Base-by-base conservation (phyloP, 1,139 yeast species). In the Kluyveromyces sp. region DNA sequence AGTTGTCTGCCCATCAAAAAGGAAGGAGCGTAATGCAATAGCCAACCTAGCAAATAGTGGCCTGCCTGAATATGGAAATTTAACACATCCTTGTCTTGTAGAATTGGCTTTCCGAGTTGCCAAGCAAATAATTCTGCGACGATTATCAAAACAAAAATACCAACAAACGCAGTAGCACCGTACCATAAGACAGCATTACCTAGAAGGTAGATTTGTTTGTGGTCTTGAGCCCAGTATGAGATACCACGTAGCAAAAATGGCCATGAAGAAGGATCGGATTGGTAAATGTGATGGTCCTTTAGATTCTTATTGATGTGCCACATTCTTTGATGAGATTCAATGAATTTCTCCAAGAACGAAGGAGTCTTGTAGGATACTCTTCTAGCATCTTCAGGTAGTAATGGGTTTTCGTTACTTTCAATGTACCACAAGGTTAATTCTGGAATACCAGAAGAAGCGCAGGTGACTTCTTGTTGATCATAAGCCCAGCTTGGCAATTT, bases 111-210 rank as follows among this genome's bases (percentile, higher is more conserved):
- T 46, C 89, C 88, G 42, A 75, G 60, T 69, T 90, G 97, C 94
- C 95, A 90, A 65, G 79, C 77, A 44, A 92, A 57, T 25, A 86
- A 55, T 59, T 82, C 78, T 46, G 78, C 61, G 3, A 60, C 72
- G 52, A 77, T 71, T 61, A 81, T 80, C 26, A 78, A 58, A 3
- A 66, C 69, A 58, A 85, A 86, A 1, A 77, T 67, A 10, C 73
- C 67, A 52, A 87, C 69, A 28, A 79, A 65, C 10, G 75, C 73
- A 34, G 95, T 71, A n/a, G 83, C 75, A 4, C 84, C 64, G 92
- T 95, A 90, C 97, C 97, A 94, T 39, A 83, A 72, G 44, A 86
- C 78, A 25, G 92, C 90, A 64, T 94, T 94, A 64, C 99, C 99
- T 41, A 92, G 64, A 53, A 94, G 74, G 65, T 92, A 94, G 39